These are phyloP conservation scores for Acer yangbiense DNA, from an alignment of 345 rosid species.

Conservation along the genomic window DNA sequence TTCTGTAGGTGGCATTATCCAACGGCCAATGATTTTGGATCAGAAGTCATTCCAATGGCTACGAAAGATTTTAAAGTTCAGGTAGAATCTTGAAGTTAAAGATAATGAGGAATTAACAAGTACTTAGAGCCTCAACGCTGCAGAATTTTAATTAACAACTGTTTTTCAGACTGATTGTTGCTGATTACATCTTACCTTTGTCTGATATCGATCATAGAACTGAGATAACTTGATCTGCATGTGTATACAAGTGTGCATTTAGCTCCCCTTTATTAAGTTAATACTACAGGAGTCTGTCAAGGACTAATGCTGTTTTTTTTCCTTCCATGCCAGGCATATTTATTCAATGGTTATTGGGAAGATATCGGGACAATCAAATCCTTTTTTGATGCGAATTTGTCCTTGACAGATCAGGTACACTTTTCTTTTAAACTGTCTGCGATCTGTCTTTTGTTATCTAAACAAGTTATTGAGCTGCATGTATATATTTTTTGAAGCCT, in stretches of 20 bases:
- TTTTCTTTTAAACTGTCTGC: constrained; percentile 19
- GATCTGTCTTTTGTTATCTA: background rate
- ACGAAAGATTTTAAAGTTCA: constrained; percentile 62
- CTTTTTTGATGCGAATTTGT: constrained; percentile 85
- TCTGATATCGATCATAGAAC: background rate
- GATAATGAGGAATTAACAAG: background rate
- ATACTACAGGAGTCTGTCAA: constrained; percentile 4
- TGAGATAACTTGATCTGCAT: background rate
- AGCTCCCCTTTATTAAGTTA: constrained; percentile 9
- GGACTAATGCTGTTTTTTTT: background rate
- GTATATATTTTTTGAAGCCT: constrained; percentile 38
- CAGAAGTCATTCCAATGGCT: constrained; percentile 76
- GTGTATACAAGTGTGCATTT: background rate
- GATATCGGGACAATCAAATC: constrained; percentile 89
- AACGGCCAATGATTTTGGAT: constrained; percentile 82
- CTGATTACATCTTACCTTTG: background rate
- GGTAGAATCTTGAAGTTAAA: constrained; percentile 39
- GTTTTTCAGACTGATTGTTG: background rate
- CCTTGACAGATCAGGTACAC: constrained; percentile 73
- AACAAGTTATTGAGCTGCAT: constrained; percentile 11
- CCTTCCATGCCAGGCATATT: constrained; percentile 51
- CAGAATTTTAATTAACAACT: background rate
- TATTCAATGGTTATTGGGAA: constrained; percentile 78
- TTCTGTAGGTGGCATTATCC: constrained; percentile 58
- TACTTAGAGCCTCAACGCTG: too few relatives aligned